Evolutionary conservation across 1,284 basidiomycete genomes (phyloP), one percentile per base, ranked within the genome.

Genomic region (Rhodotorula sp.): DNA sequence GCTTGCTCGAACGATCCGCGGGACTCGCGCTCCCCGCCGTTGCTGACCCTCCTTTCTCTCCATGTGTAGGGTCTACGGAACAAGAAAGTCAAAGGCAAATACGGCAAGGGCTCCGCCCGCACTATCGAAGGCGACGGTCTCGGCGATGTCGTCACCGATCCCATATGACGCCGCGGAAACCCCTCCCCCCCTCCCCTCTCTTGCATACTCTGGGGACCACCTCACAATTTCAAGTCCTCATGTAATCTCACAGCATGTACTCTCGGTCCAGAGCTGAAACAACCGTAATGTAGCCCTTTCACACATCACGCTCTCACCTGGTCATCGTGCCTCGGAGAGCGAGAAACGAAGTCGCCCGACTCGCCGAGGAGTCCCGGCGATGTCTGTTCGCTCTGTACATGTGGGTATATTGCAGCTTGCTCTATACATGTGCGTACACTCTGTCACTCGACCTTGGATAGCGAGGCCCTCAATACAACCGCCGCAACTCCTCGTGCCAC

Each of bases 81-180:
- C 66, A 69, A 72, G 49, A 75, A 75, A 53, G 62, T 72, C 45
- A 74, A 74, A 51, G 68, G 66, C 63, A 75, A 75, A 62, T 59
- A 33, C 6, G 59, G 59, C 22, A 75, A 75, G 49, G 73, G 73
- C 15, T 45, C 45, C 24, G 44, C 57, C 3, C 66, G 73, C 15
- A 75, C 73, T 0, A 60, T 63, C 64, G 73, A 75, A 54, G 70
- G 68, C 8, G 73, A 75, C 59, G 70, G 70, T 4, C 29, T 75
- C 7, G 70, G 66, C 24, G 70, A 64, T 15, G 15, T 64, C 15
- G 67, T 42, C 6, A 29, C 45, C 17, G 68, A 69, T 22, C 26
- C 26, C 53, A 55, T 37, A 55, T 62, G 62, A 64, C 15, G 30
- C 24, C 4, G 44, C 12, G 22, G 4, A 6, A 4, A n/a, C 53